A percentile compares a stretch with the other conserved stretches of the same genome.
phyloP scores from a whole-genome alignment of 2,329 filamentous ascomycete species.

The Beauveria australis region DNA sequence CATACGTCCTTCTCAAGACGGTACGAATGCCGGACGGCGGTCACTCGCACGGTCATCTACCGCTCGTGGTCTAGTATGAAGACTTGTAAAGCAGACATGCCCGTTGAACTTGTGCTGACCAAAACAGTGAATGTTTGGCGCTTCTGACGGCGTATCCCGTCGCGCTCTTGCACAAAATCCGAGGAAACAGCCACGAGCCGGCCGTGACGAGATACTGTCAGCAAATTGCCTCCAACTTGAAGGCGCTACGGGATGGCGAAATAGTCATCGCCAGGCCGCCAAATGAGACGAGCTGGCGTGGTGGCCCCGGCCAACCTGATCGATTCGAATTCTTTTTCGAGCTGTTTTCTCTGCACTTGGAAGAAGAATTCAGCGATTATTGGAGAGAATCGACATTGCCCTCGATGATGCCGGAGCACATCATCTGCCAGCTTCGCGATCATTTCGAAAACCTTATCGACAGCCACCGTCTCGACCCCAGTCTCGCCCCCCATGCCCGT shows the following conservation, averaged over 20 bases:
- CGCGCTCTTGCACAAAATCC: slow-evolving; percentile 17
- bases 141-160: slow-evolving; percentile 21
- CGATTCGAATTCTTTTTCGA: slow-evolving; percentile 20
- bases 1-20: slow-evolving; percentile 18
- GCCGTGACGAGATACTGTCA: slow-evolving; percentile 18
- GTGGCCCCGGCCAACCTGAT: background rate
- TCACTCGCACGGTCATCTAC: slow-evolving; percentile 12
- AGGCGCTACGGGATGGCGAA: slow-evolving; percentile 13
- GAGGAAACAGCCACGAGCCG: slow-evolving; percentile 19
- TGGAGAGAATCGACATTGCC: slow-evolving; percentile 5
- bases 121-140: slow-evolving; percentile 19
- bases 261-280: background rate
- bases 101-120: slow-evolving; percentile 5
- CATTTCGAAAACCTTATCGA: slow-evolving; percentile 21
- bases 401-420: slow-evolving; percentile 17
- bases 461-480: slow-evolving; percentile 13
- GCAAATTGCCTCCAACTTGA: slow-evolving; percentile 14
- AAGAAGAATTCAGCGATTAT: slow-evolving; percentile 16
- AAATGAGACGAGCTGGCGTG: too few species aligned
- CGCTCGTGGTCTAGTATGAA: slow-evolving; percentile 18
- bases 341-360: slow-evolving; percentile 19
- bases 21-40: background rate
- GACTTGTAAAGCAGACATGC: background rate
- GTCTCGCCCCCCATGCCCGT: slow-evolving; percentile 18
- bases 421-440: slow-evolving; percentile 19